Conservation (phyloP, 495 filamentous ascomycete species). For the Penicillium dipodomyicola region DNA sequence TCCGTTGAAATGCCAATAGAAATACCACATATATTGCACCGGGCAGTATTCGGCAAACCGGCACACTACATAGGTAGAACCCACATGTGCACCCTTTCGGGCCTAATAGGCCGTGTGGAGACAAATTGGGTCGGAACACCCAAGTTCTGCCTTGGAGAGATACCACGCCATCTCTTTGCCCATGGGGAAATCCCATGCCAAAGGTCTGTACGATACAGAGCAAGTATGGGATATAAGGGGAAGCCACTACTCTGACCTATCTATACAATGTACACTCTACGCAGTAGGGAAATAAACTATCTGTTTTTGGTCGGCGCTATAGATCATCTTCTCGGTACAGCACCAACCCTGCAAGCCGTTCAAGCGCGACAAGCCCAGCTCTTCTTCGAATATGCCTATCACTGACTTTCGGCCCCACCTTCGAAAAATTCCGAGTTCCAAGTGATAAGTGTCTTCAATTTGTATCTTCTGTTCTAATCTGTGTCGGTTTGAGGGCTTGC, state of each 20-base stretch:
- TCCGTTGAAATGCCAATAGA: not conserved
- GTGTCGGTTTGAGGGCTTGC: not conserved
- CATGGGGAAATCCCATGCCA: too few relatives aligned
- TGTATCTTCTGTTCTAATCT: not conserved
- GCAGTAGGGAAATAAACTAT: too few relatives aligned
- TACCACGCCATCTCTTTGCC: too few relatives aligned
- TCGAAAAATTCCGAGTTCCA: slow-evolving; percentile 3
- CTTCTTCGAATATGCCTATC: slow-evolving; percentile 8
- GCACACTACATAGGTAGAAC: slow-evolving; percentile 18
- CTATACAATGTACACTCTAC: too few relatives aligned
- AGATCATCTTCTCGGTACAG: not conserved
- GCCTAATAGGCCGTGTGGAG: slow-evolving; percentile 3
- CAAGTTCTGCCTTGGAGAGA: too few relatives aligned
- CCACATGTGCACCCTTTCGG: not conserved
- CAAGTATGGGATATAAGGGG: too few relatives aligned
- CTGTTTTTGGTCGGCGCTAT: too few relatives aligned
- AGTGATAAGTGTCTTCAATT: not conserved
- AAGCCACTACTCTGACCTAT: too few relatives aligned
- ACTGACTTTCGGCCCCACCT: slow-evolving; percentile 6
- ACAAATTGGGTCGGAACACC: not conserved
- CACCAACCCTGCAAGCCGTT: not conserved
- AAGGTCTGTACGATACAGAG: too few relatives aligned
- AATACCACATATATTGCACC: not conserved
- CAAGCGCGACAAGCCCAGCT: not conserved
- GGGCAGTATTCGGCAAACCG: slow-evolving; percentile 32